Percentiles rank a stretch among this genome's conserved stretches.
Conservation (phyloP, 257 asterid genomes). For the Solanum lycopersicoides region DNA sequence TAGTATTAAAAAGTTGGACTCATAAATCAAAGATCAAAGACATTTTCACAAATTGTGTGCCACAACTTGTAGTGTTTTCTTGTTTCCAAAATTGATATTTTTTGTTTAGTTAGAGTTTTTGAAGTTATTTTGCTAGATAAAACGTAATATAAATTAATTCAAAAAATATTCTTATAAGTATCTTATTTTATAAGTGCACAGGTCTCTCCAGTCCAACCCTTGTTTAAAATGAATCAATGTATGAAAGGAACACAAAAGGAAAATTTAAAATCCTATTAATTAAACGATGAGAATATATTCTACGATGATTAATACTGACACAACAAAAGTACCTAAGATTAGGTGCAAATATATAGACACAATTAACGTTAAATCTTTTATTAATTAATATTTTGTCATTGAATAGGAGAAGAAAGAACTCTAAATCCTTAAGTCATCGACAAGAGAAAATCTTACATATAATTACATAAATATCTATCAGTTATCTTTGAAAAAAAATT, state of each 20-base stretch:
- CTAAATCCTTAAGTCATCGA: neutral
- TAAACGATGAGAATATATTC: neutral
- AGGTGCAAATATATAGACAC: neutral
- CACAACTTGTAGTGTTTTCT: neutral
- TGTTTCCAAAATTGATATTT: neutral
- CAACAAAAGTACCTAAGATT: neutral
- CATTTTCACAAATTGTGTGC: neutral
- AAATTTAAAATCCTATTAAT: neutral
- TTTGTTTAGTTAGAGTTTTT: neutral
- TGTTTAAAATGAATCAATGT: fast-evolving
- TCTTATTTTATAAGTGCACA: neutral
- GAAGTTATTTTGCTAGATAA: neutral
- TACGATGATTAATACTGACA: neutral
- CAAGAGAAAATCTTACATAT: neutral
- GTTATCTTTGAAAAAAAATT: neutral
- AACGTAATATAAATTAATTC: neutral
- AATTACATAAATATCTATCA: neutral
- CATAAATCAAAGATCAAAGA: neutral
- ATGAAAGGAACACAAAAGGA: neutral
- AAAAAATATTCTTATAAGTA: neutral
- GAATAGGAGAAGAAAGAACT: neutral
- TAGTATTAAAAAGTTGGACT: neutral
- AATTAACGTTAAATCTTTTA: neutral
- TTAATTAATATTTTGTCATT: neutral
- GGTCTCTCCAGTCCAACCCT: fast-evolving